Evolutionary conservation across 225 moss, liverwort and hornwort genomes (phyloP), one percentile per base, ranked within the genome.

Genomic region (Physcomitrium patens): DNA sequence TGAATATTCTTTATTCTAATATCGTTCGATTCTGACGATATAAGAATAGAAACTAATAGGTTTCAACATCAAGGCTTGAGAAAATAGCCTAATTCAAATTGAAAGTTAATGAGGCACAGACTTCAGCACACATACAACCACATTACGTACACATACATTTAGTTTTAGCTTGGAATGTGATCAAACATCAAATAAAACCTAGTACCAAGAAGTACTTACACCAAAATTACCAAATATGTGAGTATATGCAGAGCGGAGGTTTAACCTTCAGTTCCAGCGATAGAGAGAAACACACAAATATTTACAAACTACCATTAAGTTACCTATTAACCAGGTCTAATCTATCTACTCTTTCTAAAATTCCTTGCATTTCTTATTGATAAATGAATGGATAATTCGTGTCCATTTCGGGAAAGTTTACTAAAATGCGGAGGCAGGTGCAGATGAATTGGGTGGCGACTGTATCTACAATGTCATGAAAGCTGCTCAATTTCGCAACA

Each of bases 321-420:
- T 52, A 63, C 23, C 59, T 60, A 48, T 42, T 22, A 55, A 48
- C 63, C 48, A 56, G 41, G 63, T 69, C 46, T 58, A n/a, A 23
- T 10, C 44, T 48, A 41, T 27, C 45, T 26, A 68, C 28, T 68
- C 56, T 37, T 4, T 37, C 31, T 63, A n/a, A 23, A 63, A 63
- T 53, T 7, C 42, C 60, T 47, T 54, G 55, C 15, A 60, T 53
- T 48, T 42, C 70, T 71, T 64, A 53, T 60, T 54, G 61, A 81
- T 78, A 77, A n/a, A 70, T 44, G 50, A 75, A 75, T 49, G 57
- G 24, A 63, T 64, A 11, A 78, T 68, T 59, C 52, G 60, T 13
- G 51, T 14, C 17, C 15, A 68, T 24, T 56, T 73, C 59, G 27
- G n/a, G 67, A 28, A 43, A 1, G 50, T 43, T 26, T 7, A 19